Percentiles rank a stretch among this genome's conserved stretches.
phyloP scores from a whole-genome alignment of 352 stramenopile species.

The Phytophthora vignae region DNA sequence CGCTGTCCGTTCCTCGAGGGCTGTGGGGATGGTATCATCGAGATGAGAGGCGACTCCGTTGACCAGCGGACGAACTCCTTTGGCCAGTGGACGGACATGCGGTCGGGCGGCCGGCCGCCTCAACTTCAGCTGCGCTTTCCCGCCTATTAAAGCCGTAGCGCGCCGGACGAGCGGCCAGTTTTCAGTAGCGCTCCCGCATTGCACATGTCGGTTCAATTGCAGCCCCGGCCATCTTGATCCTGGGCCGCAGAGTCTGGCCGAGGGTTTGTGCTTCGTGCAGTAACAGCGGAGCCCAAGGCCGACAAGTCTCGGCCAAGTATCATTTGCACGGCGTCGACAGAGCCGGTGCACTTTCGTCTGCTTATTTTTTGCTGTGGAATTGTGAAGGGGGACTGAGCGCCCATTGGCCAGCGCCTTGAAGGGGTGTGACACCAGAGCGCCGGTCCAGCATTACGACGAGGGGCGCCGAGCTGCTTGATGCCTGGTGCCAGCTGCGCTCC shows the following conservation, averaged over 20 bases:
- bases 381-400: constrained; percentile 18
- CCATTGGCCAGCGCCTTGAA: constrained; percentile 30
- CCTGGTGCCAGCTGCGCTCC: neutral
- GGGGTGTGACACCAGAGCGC: constrained; percentile 22
- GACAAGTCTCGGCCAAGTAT: constrained; percentile 22
- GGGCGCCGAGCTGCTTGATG: neutral
- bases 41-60: neutral
- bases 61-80: no score
- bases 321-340: constrained; percentile 10
- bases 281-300: constrained; percentile 17
- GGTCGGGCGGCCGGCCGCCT: no score
- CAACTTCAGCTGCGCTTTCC: neutral
- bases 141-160: neutral
- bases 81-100: neutral
- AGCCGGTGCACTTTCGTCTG: constrained; percentile 18
- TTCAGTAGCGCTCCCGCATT: neutral
- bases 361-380: constrained; percentile 26
- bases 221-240: no score
- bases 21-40: neutral
- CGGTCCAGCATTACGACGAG: constrained; percentile 26
- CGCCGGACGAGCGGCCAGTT: neutral
- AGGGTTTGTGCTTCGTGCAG: constrained; percentile 5
- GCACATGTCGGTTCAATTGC: neutral
- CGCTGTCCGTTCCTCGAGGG: neutral
- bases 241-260: neutral